Base-by-base conservation (phyloP, 352 stramenopile species). In the Paralagenidium karlingii region DNA sequence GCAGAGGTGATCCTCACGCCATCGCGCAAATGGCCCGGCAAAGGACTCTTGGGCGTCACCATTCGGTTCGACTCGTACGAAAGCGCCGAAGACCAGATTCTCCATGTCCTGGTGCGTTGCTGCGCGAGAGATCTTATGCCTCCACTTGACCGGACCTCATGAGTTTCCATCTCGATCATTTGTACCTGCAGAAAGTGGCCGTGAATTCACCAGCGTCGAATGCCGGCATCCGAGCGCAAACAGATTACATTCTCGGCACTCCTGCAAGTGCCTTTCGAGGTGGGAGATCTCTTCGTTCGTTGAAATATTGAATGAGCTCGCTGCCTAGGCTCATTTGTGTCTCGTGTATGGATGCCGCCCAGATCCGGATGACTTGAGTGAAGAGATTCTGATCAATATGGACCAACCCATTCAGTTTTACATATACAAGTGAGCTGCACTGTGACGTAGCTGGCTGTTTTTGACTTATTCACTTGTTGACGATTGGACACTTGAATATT, bases 11-110 rank as follows among this genome's bases (percentile, higher is more conserved):
- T 63, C 38, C 58, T 99, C n/a, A 94, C 73, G 16, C 95, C 95
- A 8, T 91, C 68, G n/a, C 73, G 85, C 19, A 70, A 78, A 16
- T 98, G 93, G 94, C 73, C 77, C 16, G 94, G 94, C 26, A 94
- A 96, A 41, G 94, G 94, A 7, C 66, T 99, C 11, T 59, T 99
- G 5, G 95, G 94, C 20, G 91, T 98, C 11, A 98, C 95, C 12
- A 98, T 99, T 47, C 87, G 92, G 31, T 95, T 98, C 40, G 95
- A 99, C 61, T 94, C 93, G 49, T 97, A 97, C 60, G 71, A 96
- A 45, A 75, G 91, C 18, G 90, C 92, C 0, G 94, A 98, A 27
- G 92, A 99, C 45, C 71, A 96, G 26, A 58, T 99, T 32, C 75
- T 98, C 24, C 84, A 96, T 26, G 87, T 99, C 26, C 63, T 98